Conservation (phyloP, 2,329 filamentous ascomycete genomes). For the Trematosphaeria pertusa region DNA sequence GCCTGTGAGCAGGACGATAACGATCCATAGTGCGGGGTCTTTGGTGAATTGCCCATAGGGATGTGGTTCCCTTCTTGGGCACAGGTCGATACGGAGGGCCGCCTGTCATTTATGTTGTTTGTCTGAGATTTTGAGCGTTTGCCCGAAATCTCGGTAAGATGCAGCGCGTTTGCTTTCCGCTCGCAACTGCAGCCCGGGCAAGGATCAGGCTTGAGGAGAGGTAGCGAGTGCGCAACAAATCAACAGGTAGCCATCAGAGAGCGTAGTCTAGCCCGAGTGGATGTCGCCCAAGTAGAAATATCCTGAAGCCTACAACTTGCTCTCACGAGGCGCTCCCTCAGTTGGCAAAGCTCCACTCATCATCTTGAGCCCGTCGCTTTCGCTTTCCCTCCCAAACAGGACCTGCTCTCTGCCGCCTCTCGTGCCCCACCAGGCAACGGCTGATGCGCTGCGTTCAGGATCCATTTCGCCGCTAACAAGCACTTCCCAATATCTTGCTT, state of each 20-base stretch:
- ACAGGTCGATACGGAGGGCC: too few species aligned
- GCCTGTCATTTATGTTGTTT: not conserved
- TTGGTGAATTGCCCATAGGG: not conserved
- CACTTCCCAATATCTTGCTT: constrained; percentile 79
- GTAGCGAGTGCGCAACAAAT: too few species aligned
- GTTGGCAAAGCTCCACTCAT: constrained; percentile 64
- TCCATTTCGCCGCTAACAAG: constrained; percentile 86
- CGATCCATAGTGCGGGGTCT: not conserved
- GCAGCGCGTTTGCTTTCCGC: too few species aligned
- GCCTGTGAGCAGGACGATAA: not conserved
- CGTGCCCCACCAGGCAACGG: constrained; percentile 86
- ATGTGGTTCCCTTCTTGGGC: too few species aligned
- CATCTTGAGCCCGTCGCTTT: constrained; percentile 48
- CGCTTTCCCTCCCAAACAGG: constrained; percentile 62
- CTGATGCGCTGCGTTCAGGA: constrained; percentile 78
- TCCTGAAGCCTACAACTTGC: constrained; percentile 64
- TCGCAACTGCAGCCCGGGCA: too few species aligned
- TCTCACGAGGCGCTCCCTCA: constrained; percentile 39
- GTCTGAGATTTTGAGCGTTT: constrained; percentile 5
- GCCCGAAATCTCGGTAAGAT: too few species aligned
- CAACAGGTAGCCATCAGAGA: too few species aligned
- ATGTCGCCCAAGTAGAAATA: too few species aligned
- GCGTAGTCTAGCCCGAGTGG: too few species aligned
- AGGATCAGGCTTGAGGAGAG: too few species aligned
- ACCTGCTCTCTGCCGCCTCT: constrained; percentile 65